A percentile compares a stretch with the other conserved stretches of the same genome.
Conservation (phyloP, 208 protist species). For the Tritrichomonas musculus region DNA sequence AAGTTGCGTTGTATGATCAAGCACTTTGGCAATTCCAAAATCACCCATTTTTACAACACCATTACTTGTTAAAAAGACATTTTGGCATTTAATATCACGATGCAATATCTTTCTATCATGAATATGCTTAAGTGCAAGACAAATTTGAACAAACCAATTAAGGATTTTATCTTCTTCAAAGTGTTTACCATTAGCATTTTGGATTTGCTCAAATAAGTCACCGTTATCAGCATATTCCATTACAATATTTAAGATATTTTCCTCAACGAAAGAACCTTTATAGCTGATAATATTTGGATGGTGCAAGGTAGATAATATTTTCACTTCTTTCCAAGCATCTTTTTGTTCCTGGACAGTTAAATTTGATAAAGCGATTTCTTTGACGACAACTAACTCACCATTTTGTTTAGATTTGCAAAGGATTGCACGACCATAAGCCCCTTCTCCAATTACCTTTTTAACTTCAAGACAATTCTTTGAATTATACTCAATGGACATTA, state of each 20-base stretch:
- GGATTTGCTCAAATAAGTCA: not conserved
- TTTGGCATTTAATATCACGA: constrained; percentile 48
- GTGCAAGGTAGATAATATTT: not conserved
- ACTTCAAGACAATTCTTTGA: not conserved
- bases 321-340: not conserved
- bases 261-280: not conserved
- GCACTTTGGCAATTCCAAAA: not conserved
- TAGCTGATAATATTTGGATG: constrained; percentile 35
- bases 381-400: not conserved
- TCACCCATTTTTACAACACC: not conserved
- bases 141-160: constrained; percentile 56
- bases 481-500: too few species aligned
- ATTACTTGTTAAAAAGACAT: not conserved
- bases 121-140: constrained; percentile 54
- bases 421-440: not conserved
- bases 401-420: not conserved
- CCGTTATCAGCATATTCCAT: not conserved
- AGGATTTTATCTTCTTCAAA: constrained; percentile 38
- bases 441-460: not conserved
- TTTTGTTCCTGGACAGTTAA: not conserved
- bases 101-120: constrained; percentile 59
- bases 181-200: not conserved
- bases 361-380: not conserved
- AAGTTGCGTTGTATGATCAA: not conserved
- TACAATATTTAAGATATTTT: not conserved